A percentile compares a stretch with the other conserved stretches of the same genome.
phyloP scores from a whole-genome alignment of 495 filamentous ascomycete genomes.

The Podospora fimiseda region DNA sequence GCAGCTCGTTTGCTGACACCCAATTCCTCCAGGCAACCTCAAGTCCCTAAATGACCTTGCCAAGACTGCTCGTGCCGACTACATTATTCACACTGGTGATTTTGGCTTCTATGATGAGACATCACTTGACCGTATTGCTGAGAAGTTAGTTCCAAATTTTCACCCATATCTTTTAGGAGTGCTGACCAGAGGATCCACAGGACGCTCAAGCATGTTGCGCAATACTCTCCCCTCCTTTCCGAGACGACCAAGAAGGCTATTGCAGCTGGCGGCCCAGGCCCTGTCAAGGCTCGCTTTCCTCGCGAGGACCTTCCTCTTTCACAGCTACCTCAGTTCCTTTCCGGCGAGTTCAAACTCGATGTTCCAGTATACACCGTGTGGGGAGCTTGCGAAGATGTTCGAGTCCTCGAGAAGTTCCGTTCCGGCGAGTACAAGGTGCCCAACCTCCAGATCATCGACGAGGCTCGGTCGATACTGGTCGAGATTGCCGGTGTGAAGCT shows the following conservation, averaged over 20 bases:
- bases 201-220: constrained; percentile 94
- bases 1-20: background rate
- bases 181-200: constrained; percentile 41
- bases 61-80: constrained; percentile 83
- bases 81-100: constrained; percentile 97
- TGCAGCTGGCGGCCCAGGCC: constrained; percentile 46
- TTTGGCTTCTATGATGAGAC: constrained; percentile 98
- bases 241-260: constrained; percentile 85
- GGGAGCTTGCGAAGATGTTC: constrained; percentile 98
- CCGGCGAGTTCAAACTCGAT: constrained; percentile 79
- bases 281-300: constrained; percentile 75
- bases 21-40: constrained; percentile 67
- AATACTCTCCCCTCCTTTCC: constrained; percentile 91
- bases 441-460: constrained; percentile 97
- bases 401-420: constrained; percentile 95
- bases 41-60: constrained; percentile 94
- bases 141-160: constrained; percentile 68
- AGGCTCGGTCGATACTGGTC: constrained; percentile 87
- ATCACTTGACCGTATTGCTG: constrained; percentile 93
- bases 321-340: constrained; percentile 86
- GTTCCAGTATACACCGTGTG: constrained; percentile 98
- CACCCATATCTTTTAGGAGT: background rate
- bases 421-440: constrained; percentile 97
- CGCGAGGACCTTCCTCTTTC: constrained; percentile 85
- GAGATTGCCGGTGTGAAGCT: constrained; percentile 96